These are phyloP conservation scores for Kwoniella shandongensis DNA, from an alignment of 768 basidiomycete genomes.

Conservation along the genomic window DNA sequence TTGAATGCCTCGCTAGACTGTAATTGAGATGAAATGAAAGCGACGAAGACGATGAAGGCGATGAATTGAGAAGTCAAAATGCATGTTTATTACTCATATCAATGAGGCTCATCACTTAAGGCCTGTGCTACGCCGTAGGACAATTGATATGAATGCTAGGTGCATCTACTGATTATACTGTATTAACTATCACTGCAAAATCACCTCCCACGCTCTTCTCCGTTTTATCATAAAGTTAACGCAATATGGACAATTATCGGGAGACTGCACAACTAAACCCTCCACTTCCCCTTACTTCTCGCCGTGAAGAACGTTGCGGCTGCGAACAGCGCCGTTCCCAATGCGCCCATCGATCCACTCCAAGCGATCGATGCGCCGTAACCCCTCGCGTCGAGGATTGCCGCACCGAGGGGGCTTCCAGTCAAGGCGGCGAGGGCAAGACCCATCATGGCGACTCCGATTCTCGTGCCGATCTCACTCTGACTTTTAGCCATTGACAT, in stretches of 20 bases:
- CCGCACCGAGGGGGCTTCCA: conserved; percentile 40
- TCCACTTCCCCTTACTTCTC: conserved; percentile 12
- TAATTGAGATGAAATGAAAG: not conserved
- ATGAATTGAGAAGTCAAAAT: conserved; percentile 1
- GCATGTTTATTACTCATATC: too few species aligned
- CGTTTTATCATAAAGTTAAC: too few species aligned
- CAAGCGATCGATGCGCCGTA: conserved; percentile 18
- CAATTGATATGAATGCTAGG: too few species aligned
- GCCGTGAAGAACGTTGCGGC: conserved; percentile 1
- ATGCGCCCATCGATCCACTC: conserved; percentile 8
- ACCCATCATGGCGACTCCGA: conserved; percentile 39
- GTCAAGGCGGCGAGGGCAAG: conserved; percentile 30
- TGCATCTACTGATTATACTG: too few species aligned
- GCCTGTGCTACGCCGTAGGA: too few species aligned
- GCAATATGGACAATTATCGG: too few species aligned
- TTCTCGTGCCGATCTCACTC: conserved; percentile 36
- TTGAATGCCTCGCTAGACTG: not conserved
- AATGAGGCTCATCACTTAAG: too few species aligned
- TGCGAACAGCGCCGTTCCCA: conserved; percentile 7
- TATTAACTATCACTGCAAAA: too few species aligned
- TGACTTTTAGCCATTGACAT: conserved; percentile 32
- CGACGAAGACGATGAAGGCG: not conserved
- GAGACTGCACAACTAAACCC: too few species aligned
- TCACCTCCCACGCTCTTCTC: too few species aligned
- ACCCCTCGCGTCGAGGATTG: conserved; percentile 25